phyloP scores from a whole-genome alignment of 768 basidiomycete species.

The Podaxis sp. region DNA sequence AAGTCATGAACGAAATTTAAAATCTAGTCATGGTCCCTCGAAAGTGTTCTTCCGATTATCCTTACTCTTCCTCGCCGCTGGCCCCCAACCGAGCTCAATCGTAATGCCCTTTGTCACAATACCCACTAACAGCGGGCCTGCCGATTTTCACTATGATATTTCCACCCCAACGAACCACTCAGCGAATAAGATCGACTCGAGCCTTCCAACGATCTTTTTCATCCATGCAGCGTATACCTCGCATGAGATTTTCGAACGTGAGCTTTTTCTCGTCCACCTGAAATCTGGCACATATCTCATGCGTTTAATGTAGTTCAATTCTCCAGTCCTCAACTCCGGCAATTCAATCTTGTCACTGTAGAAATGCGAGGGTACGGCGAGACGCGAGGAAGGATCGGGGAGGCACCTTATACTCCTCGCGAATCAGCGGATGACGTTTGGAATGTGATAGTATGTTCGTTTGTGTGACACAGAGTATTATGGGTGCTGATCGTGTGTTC shows the following conservation, averaged over 20 bases:
- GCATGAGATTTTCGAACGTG: conserved; percentile 36
- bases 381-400: conserved; percentile 27
- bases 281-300: neutral
- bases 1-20: neutral
- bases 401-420: conserved; percentile 26
- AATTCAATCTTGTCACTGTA: conserved; percentile 37
- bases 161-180: conserved; percentile 33
- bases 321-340: conserved; percentile 31
- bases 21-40: neutral
- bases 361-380: conserved; percentile 35
- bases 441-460: conserved; percentile 30
- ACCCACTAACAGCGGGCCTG: conserved; percentile 27
- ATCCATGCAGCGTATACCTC: conserved; percentile 35
- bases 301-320: conserved; percentile 31
- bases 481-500: neutral
- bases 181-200: conserved; percentile 30
- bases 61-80: neutral
- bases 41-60: neutral
- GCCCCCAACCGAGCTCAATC: neutral
- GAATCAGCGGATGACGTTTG: conserved; percentile 32
- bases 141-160: conserved; percentile 35
- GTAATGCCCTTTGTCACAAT: conserved; percentile 33
- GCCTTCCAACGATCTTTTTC: conserved; percentile 37
- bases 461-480: neutral
- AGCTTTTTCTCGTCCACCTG: conserved; percentile 9